A percentile compares a stretch with the other conserved stretches of the same genome.
Evolutionary conservation across 441 rosid genomes (phyloP).

Genomic region (Melastoma candidum): DNA sequence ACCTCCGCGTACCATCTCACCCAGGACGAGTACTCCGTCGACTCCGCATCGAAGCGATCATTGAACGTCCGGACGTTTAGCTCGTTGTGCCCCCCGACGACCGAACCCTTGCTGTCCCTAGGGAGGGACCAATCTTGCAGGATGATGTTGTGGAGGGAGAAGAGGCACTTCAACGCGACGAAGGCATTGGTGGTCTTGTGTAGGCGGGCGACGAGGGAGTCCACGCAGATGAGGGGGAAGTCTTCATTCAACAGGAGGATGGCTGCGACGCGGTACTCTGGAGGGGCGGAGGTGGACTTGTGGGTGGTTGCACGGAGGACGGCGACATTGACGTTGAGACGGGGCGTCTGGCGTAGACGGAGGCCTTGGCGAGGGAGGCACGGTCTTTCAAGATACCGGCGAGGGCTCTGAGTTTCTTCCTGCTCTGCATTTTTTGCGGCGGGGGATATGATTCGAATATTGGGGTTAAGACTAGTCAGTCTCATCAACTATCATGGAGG

Average conservation of each 20-base stretch:
- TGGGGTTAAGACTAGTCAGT: too few relatives aligned
- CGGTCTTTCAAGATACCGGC: conserved; percentile 14
- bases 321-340: conserved; percentile 8
- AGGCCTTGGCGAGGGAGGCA: conserved; percentile 10
- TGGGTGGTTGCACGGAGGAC: conserved; percentile 14
- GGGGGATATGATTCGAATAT: too few relatives aligned
- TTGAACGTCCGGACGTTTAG: conserved; percentile 14
- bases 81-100: conserved; percentile 11
- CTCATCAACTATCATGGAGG: too few relatives aligned
- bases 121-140: conserved; percentile 3
- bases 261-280: conserved; percentile 11
- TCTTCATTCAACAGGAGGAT: conserved; percentile 11
- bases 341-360: conserved; percentile 13
- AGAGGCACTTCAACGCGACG: conserved; percentile 18
- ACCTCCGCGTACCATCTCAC: conserved; percentile 17
- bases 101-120: conserved; percentile 5
- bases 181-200: conserved; percentile 13
- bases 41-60: conserved; percentile 8
- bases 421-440: conserved; percentile 8
- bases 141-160: conserved; percentile 11
- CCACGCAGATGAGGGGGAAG: conserved; percentile 9
- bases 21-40: conserved; percentile 15
- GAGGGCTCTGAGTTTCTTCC: conserved; percentile 9
- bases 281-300: conserved; percentile 1
- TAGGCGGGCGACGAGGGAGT: conserved; percentile 15